phyloP scores from a whole-genome alignment of 2,329 filamentous ascomycete genomes.

The Penicillium sp. region DNA sequence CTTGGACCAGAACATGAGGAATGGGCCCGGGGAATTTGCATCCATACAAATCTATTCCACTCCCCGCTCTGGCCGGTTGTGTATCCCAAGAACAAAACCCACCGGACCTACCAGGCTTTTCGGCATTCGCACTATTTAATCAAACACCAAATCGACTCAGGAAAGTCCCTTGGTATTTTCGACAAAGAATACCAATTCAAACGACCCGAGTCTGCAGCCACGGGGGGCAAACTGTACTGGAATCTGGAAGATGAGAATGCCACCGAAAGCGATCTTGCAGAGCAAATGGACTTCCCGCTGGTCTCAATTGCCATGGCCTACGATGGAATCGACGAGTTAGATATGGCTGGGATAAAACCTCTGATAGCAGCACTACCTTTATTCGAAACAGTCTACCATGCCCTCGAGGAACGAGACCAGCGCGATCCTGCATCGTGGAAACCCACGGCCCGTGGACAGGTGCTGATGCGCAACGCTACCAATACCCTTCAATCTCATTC shows the following conservation, averaged over 20 bases:
- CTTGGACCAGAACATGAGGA: background rate
- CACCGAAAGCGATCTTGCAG: background rate
- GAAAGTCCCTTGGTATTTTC: background rate
- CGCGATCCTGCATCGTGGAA: background rate
- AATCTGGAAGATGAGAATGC: background rate
- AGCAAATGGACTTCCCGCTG: background rate
- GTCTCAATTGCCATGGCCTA: background rate
- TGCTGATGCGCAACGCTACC: background rate
- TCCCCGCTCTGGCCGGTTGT: background rate
- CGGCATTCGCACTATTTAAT: background rate
- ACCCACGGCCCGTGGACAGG: background rate
- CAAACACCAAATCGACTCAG: background rate
- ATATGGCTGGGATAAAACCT: background rate
- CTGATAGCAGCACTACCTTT: background rate
- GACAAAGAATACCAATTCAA: background rate
- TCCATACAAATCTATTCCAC: background rate
- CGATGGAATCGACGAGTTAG: background rate
- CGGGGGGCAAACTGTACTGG: background rate
- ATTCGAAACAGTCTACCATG: background rate
- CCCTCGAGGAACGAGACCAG: background rate
- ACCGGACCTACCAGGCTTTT: background rate
- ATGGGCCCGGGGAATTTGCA: background rate
- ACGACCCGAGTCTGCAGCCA: background rate
- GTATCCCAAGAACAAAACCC: background rate
- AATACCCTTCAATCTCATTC: background rate